Conservation (phyloP, 257 asterid genomes). For the Mentha longifolia region DNA sequence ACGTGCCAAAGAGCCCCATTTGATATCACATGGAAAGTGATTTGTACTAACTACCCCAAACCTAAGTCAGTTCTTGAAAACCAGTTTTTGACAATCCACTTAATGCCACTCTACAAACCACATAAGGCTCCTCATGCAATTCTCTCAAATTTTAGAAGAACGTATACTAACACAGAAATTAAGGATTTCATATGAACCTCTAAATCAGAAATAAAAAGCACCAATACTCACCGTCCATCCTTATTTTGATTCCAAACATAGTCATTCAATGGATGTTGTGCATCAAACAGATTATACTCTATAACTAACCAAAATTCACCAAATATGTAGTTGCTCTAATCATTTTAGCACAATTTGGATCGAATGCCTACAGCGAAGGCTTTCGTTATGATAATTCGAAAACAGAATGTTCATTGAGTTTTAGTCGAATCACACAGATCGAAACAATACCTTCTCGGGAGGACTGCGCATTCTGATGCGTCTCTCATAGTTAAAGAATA, state of each 20-base stretch:
- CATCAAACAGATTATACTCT: conserved; percentile 26
- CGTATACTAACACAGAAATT: background rate
- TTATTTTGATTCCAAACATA: background rate
- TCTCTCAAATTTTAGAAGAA: background rate
- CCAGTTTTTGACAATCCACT: background rate
- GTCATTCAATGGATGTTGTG: conserved; percentile 2
- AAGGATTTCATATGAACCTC: background rate
- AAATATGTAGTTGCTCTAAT: background rate
- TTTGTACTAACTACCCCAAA: background rate
- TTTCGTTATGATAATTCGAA: conserved; percentile 5
- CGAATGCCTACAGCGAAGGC: background rate
- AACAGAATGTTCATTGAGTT: background rate
- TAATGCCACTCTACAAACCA: background rate
- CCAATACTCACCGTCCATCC: background rate
- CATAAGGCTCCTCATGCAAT: background rate
- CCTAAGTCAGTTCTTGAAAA: background rate
- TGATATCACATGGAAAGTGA: background rate
- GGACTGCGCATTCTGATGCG: conserved; percentile 94
- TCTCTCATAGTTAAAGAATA: conserved; percentile 87
- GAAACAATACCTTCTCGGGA: conserved; percentile 79
- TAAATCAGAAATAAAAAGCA: conserved; percentile 15
- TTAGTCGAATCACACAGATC: conserved; percentile 6
- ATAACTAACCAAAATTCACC: conserved; percentile 13
- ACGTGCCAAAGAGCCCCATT: conserved; percentile 12
- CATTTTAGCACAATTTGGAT: conserved; percentile 18